Base-by-base conservation (phyloP, 2,329 filamentous ascomycete genomes). In the Colletotrichum aenigma region DNA sequence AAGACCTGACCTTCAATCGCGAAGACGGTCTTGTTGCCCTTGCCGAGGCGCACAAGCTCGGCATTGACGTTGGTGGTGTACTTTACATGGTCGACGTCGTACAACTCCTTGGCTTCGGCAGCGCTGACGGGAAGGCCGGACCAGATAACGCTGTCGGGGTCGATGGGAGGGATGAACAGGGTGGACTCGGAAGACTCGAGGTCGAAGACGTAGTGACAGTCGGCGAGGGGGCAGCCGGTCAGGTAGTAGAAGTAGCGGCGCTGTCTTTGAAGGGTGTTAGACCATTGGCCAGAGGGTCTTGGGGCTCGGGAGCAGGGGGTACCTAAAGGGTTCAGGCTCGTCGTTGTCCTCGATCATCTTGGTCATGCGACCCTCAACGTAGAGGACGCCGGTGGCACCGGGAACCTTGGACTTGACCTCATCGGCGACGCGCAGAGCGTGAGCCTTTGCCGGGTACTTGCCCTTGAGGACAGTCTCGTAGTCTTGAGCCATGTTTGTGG, bases 221-320 rank as follows among this genome's bases (percentile, higher is more conserved):
- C 96, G 75, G 96, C 91, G 34, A 97, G 89, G 77, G 93, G 90
- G 82, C 88, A 97, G 79, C 97, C 97, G 28, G 95, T 96, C 60
- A 98, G 89, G 85, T 99, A 99, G 91, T 94, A 98, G 87, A 99
- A 99, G 84, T 93, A 95, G 71, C 97, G 93, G 77, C 96, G 94
- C 86, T 98, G 96, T 78, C 95, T 96, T 79, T 34, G 26, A 32
- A 55, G 21, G 48, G 32, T 64, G 73, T 76, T 24, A 79, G 73
- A 36, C 26, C n/a, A n/a, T 60, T 64, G 21, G 32, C 24, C 6
- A 34, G 13, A 30, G 13, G 21, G 4, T 4, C n/a, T 43, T 24
- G 16, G 15, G 26, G 32, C 18, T 12, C 30, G 18, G 9, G 43
- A 36, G 13, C 1, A 38, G 70, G 71, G 55, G 79, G 69, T 89